Conservation (phyloP, 148 eudicot species). For the Pharnaceum exiguum region DNA sequence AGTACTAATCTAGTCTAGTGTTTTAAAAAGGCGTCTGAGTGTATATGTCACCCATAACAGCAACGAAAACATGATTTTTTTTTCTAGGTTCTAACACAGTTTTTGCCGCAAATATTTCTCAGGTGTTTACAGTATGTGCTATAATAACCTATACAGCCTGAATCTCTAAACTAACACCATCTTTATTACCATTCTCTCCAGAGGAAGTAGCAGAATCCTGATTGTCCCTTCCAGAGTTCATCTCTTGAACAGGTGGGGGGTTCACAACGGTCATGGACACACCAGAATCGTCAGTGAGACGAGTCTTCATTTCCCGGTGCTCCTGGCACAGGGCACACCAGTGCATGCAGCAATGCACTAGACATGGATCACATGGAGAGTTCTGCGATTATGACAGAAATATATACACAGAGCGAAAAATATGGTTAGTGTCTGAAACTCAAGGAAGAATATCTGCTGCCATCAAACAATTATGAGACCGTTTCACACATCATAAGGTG, state of each 20-base stretch:
- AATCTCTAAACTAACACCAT: constrained; percentile 63
- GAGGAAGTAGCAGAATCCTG: constrained; percentile 41
- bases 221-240: constrained; percentile 45
- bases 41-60: background rate
- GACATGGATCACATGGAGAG: constrained; percentile 87
- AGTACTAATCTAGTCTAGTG: too few species aligned
- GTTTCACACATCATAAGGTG: too few species aligned
- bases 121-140: constrained; percentile 10
- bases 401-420: too few species aligned
- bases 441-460: background rate
- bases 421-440: background rate
- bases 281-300: constrained; percentile 54
- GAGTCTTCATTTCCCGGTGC: constrained; percentile 93
- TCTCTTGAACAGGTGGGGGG: constrained; percentile 81
- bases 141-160: constrained; percentile 47
- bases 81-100: constrained; percentile 1
- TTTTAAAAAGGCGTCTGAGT: too few species aligned
- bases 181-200: constrained; percentile 26
- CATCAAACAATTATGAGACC: too few species aligned
- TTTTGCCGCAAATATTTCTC: constrained; percentile 14
- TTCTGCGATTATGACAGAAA: constrained; percentile 42
- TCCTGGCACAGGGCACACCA: constrained; percentile 99
- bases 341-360: constrained; percentile 94
- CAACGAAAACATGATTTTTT: background rate
- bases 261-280: constrained; percentile 62